Conservation (phyloP, 345 rosid genomes). For the Bruguiera sexangula region DNA sequence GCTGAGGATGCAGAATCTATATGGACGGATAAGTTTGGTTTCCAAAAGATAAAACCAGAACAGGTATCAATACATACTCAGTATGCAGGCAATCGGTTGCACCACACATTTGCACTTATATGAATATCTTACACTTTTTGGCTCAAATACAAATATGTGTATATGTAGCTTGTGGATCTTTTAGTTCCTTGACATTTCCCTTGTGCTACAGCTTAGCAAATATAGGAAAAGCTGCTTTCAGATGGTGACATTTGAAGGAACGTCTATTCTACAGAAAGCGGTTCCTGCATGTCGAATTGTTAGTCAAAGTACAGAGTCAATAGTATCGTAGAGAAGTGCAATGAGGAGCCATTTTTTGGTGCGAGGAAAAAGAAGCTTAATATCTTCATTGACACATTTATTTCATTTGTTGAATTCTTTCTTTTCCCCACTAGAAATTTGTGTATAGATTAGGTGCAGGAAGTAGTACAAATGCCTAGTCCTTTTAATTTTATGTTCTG, state of each 20-base stretch:
- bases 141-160: not conserved
- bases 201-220: constrained; percentile 42
- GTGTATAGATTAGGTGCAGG: constrained; percentile 11
- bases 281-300: constrained; percentile 39
- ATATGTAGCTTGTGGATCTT: not conserved
- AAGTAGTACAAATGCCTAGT: not conserved
- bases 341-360: not conserved
- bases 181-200: not conserved
- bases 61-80: constrained; percentile 37
- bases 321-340: constrained; percentile 7
- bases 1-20: constrained; percentile 83
- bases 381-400: constrained; percentile 3
- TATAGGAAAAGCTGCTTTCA: constrained; percentile 53
- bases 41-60: constrained; percentile 51
- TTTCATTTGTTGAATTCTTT: constrained; percentile 2
- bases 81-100: not conserved
- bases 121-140: not conserved
- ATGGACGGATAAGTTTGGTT: constrained; percentile 81
- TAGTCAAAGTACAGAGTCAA: constrained; percentile 22
- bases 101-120: not conserved
- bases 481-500: not conserved
- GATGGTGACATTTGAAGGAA: constrained; percentile 65
- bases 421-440: not conserved
- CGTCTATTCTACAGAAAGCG: constrained; percentile 60
- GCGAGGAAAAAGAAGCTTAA: not conserved